These are phyloP conservation scores for Hyaloscypha variabilis DNA, from an alignment of 495 filamentous ascomycete genomes.

Conservation along the genomic window DNA sequence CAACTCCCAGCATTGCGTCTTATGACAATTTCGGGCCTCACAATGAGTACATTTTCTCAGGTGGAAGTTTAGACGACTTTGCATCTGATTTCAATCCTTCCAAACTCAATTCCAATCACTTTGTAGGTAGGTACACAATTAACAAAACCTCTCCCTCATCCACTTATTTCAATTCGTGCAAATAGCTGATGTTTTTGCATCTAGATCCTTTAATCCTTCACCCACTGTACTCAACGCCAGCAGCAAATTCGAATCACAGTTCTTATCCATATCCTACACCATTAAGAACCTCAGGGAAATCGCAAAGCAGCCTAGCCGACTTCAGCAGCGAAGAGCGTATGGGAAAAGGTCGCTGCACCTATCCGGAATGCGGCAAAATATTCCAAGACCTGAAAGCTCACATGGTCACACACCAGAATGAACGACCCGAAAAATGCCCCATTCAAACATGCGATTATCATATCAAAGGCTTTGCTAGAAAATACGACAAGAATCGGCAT, in stretches of 20 bases:
- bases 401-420: conserved; percentile 92
- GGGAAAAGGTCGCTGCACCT: conserved; percentile 75
- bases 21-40: background rate
- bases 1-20: background rate
- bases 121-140: background rate
- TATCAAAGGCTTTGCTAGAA: conserved; percentile 91
- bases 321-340: conserved; percentile 64
- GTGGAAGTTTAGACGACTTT: background rate
- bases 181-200: background rate
- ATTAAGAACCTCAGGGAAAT: conserved; percentile 22
- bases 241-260: conserved; percentile 6
- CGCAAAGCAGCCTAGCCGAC: conserved; percentile 26
- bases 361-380: conserved; percentile 82
- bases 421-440: conserved; percentile 95
- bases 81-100: background rate
- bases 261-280: conserved; percentile 34
- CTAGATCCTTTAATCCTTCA: conserved; percentile 4
- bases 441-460: conserved; percentile 95
- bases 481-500: conserved; percentile 99
- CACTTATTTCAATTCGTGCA: background rate
- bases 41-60: background rate
- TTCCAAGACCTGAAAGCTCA: conserved; percentile 96
- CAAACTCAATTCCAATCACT: background rate
- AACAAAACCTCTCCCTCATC: background rate
- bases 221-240: background rate